Evolutionary conservation across 2,329 filamentous ascomycete species (phyloP).

Genomic region (Fusarium mangiferae): DNA sequence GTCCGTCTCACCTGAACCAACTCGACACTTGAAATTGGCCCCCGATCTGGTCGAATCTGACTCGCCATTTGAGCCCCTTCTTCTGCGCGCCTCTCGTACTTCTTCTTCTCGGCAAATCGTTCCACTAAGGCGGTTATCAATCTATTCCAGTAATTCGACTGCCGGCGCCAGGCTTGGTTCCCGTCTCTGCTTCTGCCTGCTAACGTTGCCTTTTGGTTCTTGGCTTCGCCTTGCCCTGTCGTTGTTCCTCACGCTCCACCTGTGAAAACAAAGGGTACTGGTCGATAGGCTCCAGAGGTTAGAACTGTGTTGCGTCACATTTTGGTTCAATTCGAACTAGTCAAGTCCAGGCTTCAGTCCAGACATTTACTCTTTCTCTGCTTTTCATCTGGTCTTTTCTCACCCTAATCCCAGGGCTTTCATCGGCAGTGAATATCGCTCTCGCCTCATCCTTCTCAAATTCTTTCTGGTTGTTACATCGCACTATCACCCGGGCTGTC

Average conservation of each 20-base stretch:
- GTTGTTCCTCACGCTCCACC: conserved; percentile 10
- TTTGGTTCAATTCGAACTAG: conserved; percentile 4
- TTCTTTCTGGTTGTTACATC: conserved; percentile 13
- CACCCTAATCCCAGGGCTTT: not conserved
- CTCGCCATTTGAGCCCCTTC: conserved; percentile 32
- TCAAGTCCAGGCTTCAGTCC: conserved; percentile 1
- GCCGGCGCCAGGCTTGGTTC: conserved; percentile 35
- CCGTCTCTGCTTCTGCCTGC: conserved; percentile 10
- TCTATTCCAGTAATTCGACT: conserved; percentile 27
- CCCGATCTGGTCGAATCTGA: conserved; percentile 34
- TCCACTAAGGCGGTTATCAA: conserved; percentile 23
- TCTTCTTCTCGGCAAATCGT: conserved; percentile 25
- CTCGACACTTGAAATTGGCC: conserved; percentile 33
- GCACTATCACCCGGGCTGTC: conserved; percentile 19
- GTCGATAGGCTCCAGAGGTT: not conserved
- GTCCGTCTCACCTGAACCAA: conserved; percentile 31
- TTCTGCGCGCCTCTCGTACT: conserved; percentile 29
- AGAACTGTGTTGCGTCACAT: conserved; percentile 5
- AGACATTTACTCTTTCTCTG: not conserved
- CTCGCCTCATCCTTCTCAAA: not conserved
- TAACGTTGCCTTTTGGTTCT: conserved; percentile 7
- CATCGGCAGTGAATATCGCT: not conserved
- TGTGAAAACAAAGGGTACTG: conserved; percentile 8
- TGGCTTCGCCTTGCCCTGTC: conserved; percentile 23
- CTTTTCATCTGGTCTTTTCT: conserved; percentile 3